Evolutionary conservation across 139 green algal genomes (phyloP), one percentile per base, ranked within the genome.

Genomic region (Chloropicon primus): DNA sequence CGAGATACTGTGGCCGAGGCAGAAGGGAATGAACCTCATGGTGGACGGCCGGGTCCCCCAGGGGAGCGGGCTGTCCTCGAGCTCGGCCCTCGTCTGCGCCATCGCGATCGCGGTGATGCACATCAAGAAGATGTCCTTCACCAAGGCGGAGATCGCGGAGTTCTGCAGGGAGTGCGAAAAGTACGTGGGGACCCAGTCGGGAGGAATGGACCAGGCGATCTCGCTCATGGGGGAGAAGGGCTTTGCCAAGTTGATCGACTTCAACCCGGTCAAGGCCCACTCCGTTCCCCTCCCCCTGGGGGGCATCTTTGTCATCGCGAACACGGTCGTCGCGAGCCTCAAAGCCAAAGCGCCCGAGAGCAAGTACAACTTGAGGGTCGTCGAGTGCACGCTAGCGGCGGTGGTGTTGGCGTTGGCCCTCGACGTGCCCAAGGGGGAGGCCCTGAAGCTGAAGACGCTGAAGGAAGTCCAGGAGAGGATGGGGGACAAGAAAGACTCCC

Each of bases 161-260:
- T 93, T 96, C 76, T 93, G 91, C 74, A 84, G 75, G 72, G 83
- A 74, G 21, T 89, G 85, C 2, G 87, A 92, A 83, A 83, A 84
- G 21, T 89, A 94, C 76, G 90, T 96, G 76, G 93, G 93, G 2
- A 92, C 93, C 2, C 71, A 92, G 71, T 91, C 85, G 0, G 94
- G 94, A 10, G 95, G 95, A 75, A 99, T 99, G 95, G 95, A 99
- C 85, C 94, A 98, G 86, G 94, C 94, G 5, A 97, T 97, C 79
- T 89, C 80, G 74, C 89, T 98, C 41, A 94, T 98, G 93, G 94
- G 88, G 53, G 81, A 84, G 81, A 78, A 27, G 3, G 90, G 85
- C 79, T 80, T 92, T 71, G 89, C 88, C 80, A 90, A 91, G 80
- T 84, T 92, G n/a, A 85, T 93, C 22, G 84, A 92, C 25, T 95